phyloP scores from a whole-genome alignment of 2,329 filamentous ascomycete species.

The Bipolaris sorokiniana region DNA sequence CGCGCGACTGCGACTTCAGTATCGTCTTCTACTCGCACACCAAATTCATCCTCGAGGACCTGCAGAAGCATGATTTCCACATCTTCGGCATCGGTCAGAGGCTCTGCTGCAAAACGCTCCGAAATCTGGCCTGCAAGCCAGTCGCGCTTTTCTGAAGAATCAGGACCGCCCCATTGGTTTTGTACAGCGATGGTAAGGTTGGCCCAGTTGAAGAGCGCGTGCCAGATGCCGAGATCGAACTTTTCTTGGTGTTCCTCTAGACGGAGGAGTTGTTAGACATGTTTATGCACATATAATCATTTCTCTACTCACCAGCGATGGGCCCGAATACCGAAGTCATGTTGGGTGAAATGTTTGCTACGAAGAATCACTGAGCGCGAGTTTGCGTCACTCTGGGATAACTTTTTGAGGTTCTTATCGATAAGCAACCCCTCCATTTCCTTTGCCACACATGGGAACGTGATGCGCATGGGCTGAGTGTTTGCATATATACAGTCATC shows the following conservation, averaged over 20 bases:
- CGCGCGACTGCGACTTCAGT: conserved; percentile 76
- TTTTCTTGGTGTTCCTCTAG: conserved; percentile 39
- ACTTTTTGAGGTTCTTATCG: conserved; percentile 14
- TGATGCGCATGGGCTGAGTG: background rate
- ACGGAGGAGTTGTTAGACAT: conserved; percentile 9
- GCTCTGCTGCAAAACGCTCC: conserved; percentile 70
- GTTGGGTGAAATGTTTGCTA: conserved; percentile 4
- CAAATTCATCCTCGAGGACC: conserved; percentile 95
- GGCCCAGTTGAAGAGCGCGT: conserved; percentile 85
- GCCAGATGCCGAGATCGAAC: conserved; percentile 85
- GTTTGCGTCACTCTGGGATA: conserved; percentile 8
- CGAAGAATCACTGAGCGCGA: conserved; percentile 5
- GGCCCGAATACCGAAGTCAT: conserved; percentile 16
- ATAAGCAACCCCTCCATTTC: conserved; percentile 8
- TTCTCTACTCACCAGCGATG: conserved; percentile 4
- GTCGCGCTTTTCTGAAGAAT: conserved; percentile 86
- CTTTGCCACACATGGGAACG: conserved; percentile 4
- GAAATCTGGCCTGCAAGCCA: conserved; percentile 91
- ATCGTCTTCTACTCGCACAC: conserved; percentile 89
- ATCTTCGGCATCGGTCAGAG: conserved; percentile 74
- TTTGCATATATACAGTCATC: no score
- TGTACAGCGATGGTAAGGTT: conserved; percentile 85
- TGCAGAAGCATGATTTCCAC: conserved; percentile 85
- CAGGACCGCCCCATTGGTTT: conserved; percentile 85
- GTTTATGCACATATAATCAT: background rate